Percentiles rank a stretch among this genome's conserved stretches.
Evolutionary conservation across 2,329 filamentous ascomycete genomes (phyloP).

Genomic region (Xylaria sp.): DNA sequence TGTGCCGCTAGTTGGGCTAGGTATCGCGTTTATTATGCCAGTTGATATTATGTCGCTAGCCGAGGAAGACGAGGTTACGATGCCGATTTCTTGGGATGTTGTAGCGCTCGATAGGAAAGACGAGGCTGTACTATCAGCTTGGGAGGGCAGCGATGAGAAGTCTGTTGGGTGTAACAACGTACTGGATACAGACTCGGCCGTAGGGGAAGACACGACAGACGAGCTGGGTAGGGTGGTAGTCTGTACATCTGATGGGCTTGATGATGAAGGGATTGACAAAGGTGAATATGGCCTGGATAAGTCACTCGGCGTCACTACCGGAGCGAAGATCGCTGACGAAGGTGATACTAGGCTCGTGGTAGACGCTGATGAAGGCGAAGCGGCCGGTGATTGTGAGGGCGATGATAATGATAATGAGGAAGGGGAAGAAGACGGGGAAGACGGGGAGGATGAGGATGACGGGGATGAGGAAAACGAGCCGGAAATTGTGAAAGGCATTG

Average conservation of each 20-base stretch:
- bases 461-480: not conserved
- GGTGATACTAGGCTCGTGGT: not conserved
- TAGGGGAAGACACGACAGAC: not conserved
- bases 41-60: not conserved
- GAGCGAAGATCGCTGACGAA: not conserved
- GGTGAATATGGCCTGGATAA: not conserved
- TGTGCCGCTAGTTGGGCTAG: not conserved
- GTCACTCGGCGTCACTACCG: not conserved
- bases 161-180: not conserved
- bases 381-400: not conserved
- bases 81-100: not conserved
- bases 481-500: not conserved
- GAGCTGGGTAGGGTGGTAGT: not conserved
- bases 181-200: not conserved
- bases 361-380: conserved; percentile 9
- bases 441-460: not conserved
- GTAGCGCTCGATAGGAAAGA: not conserved
- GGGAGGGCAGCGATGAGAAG: not conserved
- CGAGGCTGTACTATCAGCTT: not conserved
- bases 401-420: not conserved
- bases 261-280: not conserved
- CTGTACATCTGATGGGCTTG: not conserved
- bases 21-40: not conserved
- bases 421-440: conserved; percentile 5
- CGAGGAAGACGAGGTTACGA: not conserved